A percentile compares a stretch with the other conserved stretches of the same genome.
Conservation (phyloP, 129 eudicot genomes). For the Oenanthe sinensis region DNA sequence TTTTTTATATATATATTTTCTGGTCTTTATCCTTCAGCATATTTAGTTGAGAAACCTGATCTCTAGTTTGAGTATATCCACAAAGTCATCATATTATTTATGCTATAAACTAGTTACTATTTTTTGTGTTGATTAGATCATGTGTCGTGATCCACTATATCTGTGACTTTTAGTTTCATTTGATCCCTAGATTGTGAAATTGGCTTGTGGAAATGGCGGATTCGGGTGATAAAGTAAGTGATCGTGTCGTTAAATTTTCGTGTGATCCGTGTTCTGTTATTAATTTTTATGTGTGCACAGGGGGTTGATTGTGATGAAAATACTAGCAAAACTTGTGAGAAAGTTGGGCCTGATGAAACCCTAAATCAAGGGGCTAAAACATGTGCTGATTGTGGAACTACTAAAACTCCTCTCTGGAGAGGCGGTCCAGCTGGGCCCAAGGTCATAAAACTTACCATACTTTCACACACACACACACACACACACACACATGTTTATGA, state of each 20-base stretch:
- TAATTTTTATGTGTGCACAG: constrained; percentile 22
- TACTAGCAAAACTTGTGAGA: constrained; percentile 41
- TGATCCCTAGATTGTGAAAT: background rate
- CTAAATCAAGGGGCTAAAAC: constrained; percentile 39
- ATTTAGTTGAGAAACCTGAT: background rate
- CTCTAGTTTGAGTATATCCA: background rate
- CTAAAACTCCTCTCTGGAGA: constrained; percentile 97
- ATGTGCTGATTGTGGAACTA: constrained; percentile 88
- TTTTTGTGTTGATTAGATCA: too few species aligned
- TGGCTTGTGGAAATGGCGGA: constrained; percentile 42
- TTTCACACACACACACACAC: background rate
- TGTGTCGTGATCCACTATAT: background rate
- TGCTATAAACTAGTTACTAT: too few species aligned
- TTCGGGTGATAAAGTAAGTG: constrained; percentile 71
- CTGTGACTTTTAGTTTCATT: background rate
- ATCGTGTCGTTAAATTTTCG: constrained; percentile 7
- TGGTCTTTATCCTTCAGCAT: too few species aligned
- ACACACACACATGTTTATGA: background rate
- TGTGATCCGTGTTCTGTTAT: background rate
- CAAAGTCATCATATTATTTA: background rate
- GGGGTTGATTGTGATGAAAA: constrained; percentile 52
- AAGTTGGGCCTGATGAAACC: constrained; percentile 33
- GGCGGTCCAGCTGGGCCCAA: constrained; percentile 99
- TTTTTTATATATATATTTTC: too few species aligned
- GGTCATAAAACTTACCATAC: constrained; percentile 23